These are phyloP conservation scores for Cystobasidium ongulense DNA, from an alignment of 768 basidiomycete genomes.

Conservation along the genomic window DNA sequence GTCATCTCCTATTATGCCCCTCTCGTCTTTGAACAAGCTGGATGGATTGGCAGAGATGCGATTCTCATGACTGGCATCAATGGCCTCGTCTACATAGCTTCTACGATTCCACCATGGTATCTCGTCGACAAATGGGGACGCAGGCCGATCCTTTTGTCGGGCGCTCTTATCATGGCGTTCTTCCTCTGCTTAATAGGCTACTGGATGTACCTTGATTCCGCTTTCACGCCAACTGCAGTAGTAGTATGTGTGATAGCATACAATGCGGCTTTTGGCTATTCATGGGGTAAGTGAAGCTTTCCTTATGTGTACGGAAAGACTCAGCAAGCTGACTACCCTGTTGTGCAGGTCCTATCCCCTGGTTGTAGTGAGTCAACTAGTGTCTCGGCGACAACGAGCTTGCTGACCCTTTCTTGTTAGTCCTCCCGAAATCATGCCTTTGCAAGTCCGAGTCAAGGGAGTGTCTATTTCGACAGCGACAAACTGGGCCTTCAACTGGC, in stretches of 20 bases:
- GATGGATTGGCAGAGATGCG: conserved; percentile 88
- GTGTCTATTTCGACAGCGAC: conserved; percentile 89
- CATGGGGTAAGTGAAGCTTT: conserved; percentile 47
- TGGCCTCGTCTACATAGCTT: conserved; percentile 58
- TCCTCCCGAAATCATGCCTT: conserved; percentile 36
- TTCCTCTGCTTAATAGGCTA: conserved; percentile 73
- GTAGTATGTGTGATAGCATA: conserved; percentile 81
- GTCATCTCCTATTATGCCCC: conserved; percentile 76
- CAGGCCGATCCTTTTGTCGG: conserved; percentile 73
- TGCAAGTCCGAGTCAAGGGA: conserved; percentile 67
- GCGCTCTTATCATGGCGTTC: conserved; percentile 74
- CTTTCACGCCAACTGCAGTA: conserved; percentile 75
- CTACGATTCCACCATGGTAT: conserved; percentile 87
- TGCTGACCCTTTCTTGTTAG: not conserved
- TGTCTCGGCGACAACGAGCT: not conserved
- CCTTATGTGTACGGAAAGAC: not conserved
- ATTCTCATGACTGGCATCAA: conserved; percentile 95
- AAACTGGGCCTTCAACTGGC: conserved; percentile 63
- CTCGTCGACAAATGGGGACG: conserved; percentile 87
- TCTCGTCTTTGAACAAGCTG: conserved; percentile 88
- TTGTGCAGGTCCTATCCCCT: conserved; percentile 29
- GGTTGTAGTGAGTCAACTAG: conserved; percentile 20
- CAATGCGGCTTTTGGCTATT: conserved; percentile 89
- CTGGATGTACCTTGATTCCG: conserved; percentile 86
- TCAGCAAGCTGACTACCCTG: not conserved